These are phyloP conservation scores for Mortierella antarctica DNA, from an alignment of 192 early-diverging fungal species.

Conservation along the genomic window DNA sequence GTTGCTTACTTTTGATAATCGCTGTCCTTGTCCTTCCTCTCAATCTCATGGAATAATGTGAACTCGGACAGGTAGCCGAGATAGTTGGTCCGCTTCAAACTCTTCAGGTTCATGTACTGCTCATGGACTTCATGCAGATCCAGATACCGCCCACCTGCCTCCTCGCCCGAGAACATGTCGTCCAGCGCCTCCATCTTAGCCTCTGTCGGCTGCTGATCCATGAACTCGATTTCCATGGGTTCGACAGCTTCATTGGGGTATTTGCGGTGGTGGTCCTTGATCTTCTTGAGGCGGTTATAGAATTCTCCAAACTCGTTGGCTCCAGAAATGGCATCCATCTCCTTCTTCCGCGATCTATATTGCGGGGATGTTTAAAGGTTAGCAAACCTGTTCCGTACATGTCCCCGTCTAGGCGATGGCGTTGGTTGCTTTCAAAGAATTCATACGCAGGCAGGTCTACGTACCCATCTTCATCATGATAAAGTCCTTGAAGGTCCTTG, in stretches of 20 bases:
- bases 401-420: background rate
- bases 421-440: background rate
- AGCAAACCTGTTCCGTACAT: background rate
- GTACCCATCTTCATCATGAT: constrained; percentile 80
- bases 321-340: constrained; percentile 77
- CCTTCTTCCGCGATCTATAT: constrained; percentile 69
- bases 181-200: constrained; percentile 72
- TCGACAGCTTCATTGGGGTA: constrained; percentile 82
- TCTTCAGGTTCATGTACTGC: constrained; percentile 86
- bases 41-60: constrained; percentile 67
- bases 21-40: constrained; percentile 66
- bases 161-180: constrained; percentile 93
- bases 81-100: constrained; percentile 69
- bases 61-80: constrained; percentile 75
- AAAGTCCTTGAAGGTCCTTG: constrained; percentile 69
- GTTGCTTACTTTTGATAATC: constrained; percentile 67
- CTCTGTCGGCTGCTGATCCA: constrained; percentile 62
- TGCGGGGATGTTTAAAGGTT: background rate
- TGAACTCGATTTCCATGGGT: constrained; percentile 84
- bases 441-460: background rate
- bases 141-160: constrained; percentile 83
- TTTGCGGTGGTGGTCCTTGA: constrained; percentile 84
- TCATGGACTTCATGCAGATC: constrained; percentile 86
- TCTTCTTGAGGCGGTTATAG: constrained; percentile 81
- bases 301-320: constrained; percentile 84